Evolutionary conservation across 139 green algal genomes (phyloP).

Genomic region (Astrephomene gubernaculifera): DNA sequence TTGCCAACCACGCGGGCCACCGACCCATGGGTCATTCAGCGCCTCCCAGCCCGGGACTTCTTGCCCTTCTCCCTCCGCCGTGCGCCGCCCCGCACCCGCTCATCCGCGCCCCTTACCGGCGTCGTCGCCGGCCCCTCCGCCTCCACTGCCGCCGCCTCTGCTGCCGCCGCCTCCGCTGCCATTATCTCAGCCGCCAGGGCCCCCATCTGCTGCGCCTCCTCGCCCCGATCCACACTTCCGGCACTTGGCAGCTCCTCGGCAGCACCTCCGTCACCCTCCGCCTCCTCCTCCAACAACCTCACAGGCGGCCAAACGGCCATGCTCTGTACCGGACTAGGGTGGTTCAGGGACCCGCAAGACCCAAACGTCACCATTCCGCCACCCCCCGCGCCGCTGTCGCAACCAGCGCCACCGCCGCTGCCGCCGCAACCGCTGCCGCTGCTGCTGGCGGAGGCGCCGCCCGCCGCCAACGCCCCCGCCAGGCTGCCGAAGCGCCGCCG

Average conservation of each 20-base stretch:
- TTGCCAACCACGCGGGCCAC: no score
- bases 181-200: not conserved
- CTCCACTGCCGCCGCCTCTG: not conserved
- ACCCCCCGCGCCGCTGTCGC: not conserved
- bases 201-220: not conserved
- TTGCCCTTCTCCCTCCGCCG: no score
- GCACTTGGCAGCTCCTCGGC: not conserved
- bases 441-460: not conserved
- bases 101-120: no score
- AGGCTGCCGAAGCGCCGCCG: no score
- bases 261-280: not conserved
- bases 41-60: no score
- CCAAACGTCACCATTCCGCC: not conserved
- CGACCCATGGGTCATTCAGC: no score
- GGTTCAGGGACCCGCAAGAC: not conserved
- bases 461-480: not conserved
- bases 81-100: no score
- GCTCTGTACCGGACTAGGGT: conserved; percentile 15
- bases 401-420: not conserved
- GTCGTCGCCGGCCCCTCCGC: not conserved
- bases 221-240: conserved; percentile 19
- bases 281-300: not conserved
- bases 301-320: conserved; percentile 11
- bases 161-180: not conserved
- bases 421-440: not conserved